phyloP scores from a whole-genome alignment of 495 filamentous ascomycete genomes.

The Extremus antarcticus region DNA sequence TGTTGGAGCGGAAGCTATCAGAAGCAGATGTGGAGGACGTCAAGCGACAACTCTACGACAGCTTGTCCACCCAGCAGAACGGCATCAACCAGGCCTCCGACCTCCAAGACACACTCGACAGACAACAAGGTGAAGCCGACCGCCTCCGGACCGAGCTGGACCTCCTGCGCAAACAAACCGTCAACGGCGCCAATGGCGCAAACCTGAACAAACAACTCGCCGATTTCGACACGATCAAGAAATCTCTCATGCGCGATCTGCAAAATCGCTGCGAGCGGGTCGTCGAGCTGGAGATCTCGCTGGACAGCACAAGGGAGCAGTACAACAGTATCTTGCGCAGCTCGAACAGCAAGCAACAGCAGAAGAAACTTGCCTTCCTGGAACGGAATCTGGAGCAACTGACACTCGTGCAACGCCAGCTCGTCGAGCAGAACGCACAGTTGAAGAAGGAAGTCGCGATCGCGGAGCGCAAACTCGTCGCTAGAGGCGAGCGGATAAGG shows the following conservation, averaged over 20 bases:
- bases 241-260: conserved; percentile 94
- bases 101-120: conserved; percentile 57
- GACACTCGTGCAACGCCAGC: conserved; percentile 90
- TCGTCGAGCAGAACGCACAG: conserved; percentile 91
- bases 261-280: conserved; percentile 96
- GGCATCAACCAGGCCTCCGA: conserved; percentile 55
- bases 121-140: conserved; percentile 65
- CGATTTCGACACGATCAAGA: conserved; percentile 99
- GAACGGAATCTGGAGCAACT: conserved; percentile 97
- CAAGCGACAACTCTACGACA: conserved; percentile 63
- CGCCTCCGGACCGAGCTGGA: conserved; percentile 64
- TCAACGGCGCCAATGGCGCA: conserved; percentile 38
- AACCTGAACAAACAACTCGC: conserved; percentile 76
- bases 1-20: conserved; percentile 68
- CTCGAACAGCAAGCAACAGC: conserved; percentile 93
- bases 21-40: conserved; percentile 74
- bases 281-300: conserved; percentile 90
- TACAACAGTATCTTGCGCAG: conserved; percentile 95
- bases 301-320: conserved; percentile 94
- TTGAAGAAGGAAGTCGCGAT: conserved; percentile 99
- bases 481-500: conserved; percentile 90
- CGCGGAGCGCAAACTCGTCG: conserved; percentile 91
- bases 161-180: conserved; percentile 56
- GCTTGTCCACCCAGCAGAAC: conserved; percentile 59
- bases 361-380: conserved; percentile 99